A percentile compares a stretch with the other conserved stretches of the same genome.
These are phyloP conservation scores for Amanita jacksonii DNA, from an alignment of 768 basidiomycete genomes.

Conservation along the genomic window DNA sequence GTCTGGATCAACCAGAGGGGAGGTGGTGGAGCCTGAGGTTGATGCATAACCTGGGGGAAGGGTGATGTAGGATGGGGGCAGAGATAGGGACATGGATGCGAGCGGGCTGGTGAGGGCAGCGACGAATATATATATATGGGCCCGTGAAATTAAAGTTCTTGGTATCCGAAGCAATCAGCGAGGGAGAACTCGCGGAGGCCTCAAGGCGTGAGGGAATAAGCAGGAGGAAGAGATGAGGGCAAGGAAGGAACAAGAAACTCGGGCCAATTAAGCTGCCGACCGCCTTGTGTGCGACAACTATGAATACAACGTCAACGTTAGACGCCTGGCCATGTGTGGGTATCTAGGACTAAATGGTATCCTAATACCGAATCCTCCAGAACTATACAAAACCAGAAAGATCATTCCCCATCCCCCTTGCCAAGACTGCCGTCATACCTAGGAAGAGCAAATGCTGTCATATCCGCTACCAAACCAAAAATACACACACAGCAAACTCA, in stretches of 20 bases:
- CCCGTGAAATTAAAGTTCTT: conserved; percentile 3
- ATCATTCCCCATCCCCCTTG: not conserved
- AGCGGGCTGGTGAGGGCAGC: conserved; percentile 12
- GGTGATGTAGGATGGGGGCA: conserved; percentile 13
- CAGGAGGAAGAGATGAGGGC: too few species aligned
- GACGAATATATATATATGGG: conserved; percentile 1
- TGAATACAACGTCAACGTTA: not conserved
- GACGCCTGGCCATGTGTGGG: not conserved
- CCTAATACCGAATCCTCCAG: not conserved
- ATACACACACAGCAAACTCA: too few species aligned
- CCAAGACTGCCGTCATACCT: not conserved
- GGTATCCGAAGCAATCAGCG: conserved; percentile 4
- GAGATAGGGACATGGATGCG: conserved; percentile 7
- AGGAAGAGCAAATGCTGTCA: too few species aligned
- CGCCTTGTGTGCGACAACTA: too few species aligned
- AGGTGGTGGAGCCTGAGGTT: conserved; percentile 12
- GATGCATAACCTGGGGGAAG: not conserved
- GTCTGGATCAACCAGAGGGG: conserved; percentile 10
- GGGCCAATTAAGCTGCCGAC: conserved; percentile 1
- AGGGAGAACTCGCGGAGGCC: conserved; percentile 17
- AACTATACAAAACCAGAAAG: conserved; percentile 1
- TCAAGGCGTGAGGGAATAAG: conserved; percentile 17
- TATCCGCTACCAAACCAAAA: too few species aligned
- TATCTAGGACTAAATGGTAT: not conserved
- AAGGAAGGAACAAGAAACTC: too few species aligned